Evolutionary conservation across 768 basidiomycete genomes (phyloP).

Genomic region (Rossbeevera mucosa): DNA sequence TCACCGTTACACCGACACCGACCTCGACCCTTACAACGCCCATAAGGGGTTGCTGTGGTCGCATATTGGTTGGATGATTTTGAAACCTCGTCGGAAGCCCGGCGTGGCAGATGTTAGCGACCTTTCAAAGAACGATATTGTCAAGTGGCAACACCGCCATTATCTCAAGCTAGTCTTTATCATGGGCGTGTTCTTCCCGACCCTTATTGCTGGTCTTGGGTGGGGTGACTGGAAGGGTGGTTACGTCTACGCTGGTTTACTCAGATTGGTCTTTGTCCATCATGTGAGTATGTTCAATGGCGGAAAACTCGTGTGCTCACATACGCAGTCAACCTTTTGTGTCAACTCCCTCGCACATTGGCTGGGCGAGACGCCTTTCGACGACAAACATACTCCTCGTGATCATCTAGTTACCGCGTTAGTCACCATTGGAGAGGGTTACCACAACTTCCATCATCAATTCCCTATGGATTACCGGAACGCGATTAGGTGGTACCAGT

Average conservation of each 20-base stretch:
- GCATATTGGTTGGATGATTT: slow-evolving; percentile 89
- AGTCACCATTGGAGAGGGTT: slow-evolving; percentile 91
- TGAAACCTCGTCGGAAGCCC: slow-evolving; percentile 85
- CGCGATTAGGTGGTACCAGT: slow-evolving; percentile 88
- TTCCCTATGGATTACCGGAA: slow-evolving; percentile 98
- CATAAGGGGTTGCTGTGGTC: slow-evolving; percentile 85
- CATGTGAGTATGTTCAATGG: slow-evolving; percentile 50
- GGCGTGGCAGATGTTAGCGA: slow-evolving; percentile 90
- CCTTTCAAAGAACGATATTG: slow-evolving; percentile 70
- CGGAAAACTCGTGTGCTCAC: not conserved
- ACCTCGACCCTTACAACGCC: slow-evolving; percentile 93
- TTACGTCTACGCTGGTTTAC: slow-evolving; percentile 77
- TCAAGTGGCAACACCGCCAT: slow-evolving; percentile 84
- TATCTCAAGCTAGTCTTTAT: slow-evolving; percentile 66
- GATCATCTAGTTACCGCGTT: slow-evolving; percentile 89
- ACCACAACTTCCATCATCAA: slow-evolving; percentile 97
- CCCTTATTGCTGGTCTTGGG: slow-evolving; percentile 65
- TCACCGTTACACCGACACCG: slow-evolving; percentile 95
- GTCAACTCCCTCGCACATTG: slow-evolving; percentile 97
- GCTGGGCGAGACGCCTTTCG: slow-evolving; percentile 90
- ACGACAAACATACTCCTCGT: slow-evolving; percentile 91
- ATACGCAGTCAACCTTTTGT: slow-evolving; percentile 83
- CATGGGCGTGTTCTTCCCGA: slow-evolving; percentile 73
- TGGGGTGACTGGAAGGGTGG: slow-evolving; percentile 90
- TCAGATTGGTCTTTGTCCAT: slow-evolving; percentile 80